phyloP scores from a whole-genome alignment of 805 yeast species.

The Ogataea nakhonphanomensis region DNA sequence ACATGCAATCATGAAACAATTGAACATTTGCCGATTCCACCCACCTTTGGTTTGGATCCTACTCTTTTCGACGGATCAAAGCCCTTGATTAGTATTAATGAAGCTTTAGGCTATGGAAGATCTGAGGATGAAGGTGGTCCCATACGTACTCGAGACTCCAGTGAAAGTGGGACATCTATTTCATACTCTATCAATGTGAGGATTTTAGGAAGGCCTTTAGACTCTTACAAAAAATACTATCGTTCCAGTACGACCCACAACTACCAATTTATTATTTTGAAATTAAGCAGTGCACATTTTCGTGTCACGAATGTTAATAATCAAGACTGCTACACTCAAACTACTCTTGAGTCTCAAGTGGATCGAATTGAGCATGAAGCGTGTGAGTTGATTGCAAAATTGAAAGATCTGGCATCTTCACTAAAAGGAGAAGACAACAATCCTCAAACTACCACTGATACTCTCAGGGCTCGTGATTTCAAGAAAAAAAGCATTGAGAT shows the following conservation, averaged over 20 bases:
- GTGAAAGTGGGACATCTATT: slow-evolving; percentile 39
- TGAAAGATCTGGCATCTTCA: slow-evolving; percentile 9
- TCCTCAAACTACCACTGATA: not conserved
- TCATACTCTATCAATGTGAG: slow-evolving; percentile 53
- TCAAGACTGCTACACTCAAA: not conserved
- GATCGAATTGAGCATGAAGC: slow-evolving; percentile 8
- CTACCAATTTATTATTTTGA: slow-evolving; percentile 24
- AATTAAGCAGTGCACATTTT: slow-evolving; percentile 20
- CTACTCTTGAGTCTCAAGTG: slow-evolving; percentile 7
- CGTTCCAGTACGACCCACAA: slow-evolving; percentile 17
- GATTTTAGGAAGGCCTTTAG: slow-evolving; percentile 44
- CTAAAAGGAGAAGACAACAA: slow-evolving; percentile 14
- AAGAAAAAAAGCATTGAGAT: not conserved
- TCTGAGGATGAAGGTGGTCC: slow-evolving; percentile 50
- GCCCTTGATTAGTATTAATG: slow-evolving; percentile 29
- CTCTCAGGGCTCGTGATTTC: not conserved
- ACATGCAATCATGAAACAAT: slow-evolving; percentile 43
- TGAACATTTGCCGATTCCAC: slow-evolving; percentile 37
- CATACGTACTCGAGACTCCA: slow-evolving; percentile 44
- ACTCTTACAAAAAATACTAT: slow-evolving; percentile 24
- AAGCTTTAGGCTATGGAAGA: slow-evolving; percentile 54
- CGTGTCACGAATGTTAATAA: slow-evolving; percentile 18
- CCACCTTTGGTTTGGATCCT: slow-evolving; percentile 38
- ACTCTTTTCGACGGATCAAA: slow-evolving; percentile 21
- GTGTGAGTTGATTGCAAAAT: slow-evolving; percentile 2